Conservation (phyloP, 306 rosid species). For the Malus domestica region DNA sequence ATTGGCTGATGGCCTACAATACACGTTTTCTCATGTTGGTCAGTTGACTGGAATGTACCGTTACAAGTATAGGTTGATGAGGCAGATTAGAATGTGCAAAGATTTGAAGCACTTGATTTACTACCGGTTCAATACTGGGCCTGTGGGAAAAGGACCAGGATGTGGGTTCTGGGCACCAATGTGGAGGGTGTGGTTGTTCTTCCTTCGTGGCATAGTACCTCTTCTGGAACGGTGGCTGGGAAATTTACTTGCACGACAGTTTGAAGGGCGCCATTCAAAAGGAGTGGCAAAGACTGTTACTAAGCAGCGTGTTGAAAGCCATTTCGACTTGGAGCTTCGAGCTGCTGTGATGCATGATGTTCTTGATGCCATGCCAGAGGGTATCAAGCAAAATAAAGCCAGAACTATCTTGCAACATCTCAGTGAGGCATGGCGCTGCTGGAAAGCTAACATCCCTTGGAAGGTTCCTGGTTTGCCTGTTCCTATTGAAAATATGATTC, state of each 20-base stretch:
- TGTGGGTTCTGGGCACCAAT: conserved; percentile 99
- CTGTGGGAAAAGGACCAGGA: conserved; percentile 99
- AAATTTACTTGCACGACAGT: conserved; percentile 92
- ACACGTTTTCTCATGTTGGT: conserved; percentile 96
- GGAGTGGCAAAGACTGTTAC: conserved; percentile 99
- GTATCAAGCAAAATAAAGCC: conserved; percentile 95
- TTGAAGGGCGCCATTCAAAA: conserved; percentile 97
- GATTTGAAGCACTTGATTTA: conserved; percentile 94
- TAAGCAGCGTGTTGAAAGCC: conserved; percentile 99
- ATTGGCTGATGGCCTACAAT: conserved; percentile 95
- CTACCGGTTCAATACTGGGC: conserved; percentile 98
- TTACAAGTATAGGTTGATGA: conserved; percentile 93
- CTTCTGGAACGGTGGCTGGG: conserved; percentile 96
- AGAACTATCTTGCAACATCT: conserved; percentile 93
- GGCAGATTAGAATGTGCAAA: conserved; percentile 98
- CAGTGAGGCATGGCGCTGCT: conserved; percentile 99
- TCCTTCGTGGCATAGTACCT: conserved; percentile 97
- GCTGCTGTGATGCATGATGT: conserved; percentile 99
- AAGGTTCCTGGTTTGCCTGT: conserved; percentile 99
- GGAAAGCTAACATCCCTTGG: conserved; percentile 99
- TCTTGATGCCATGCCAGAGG: conserved; percentile 99
- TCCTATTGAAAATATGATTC: conserved; percentile 98
- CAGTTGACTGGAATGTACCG: conserved; percentile 99
- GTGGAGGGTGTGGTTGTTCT: conserved; percentile 99
- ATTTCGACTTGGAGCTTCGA: conserved; percentile 95